phyloP scores from a whole-genome alignment of 2,329 filamentous ascomycete species.

The Sclerotinia borealis region DNA sequence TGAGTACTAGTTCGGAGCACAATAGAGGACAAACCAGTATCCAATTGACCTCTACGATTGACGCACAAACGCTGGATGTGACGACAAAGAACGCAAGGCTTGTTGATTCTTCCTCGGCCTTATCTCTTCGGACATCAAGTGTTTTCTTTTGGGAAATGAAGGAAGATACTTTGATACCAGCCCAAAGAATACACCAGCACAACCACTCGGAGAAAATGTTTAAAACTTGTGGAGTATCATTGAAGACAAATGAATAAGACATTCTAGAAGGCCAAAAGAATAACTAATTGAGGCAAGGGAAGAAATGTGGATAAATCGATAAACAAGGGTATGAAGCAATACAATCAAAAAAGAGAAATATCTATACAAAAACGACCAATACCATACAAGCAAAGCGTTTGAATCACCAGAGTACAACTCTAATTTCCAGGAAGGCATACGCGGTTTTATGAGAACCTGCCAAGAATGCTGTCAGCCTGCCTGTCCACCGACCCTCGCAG shows the following conservation, averaged over 20 bases:
- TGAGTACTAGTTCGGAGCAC: neutral
- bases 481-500: neutral
- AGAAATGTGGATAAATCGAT: neutral
- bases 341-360: neutral
- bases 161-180: constrained; percentile 8
- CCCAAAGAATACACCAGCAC: constrained; percentile 10
- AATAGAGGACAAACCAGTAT: constrained; percentile 6
- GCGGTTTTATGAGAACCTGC: constrained; percentile 4
- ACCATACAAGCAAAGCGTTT: neutral
- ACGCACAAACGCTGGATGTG: constrained; percentile 8
- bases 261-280: constrained; percentile 7
- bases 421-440: neutral
- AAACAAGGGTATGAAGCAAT: neutral
- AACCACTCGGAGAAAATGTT: constrained; percentile 8
- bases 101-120: neutral
- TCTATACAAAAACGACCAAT: neutral
- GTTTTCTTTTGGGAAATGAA: neutral
- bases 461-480: constrained; percentile 8
- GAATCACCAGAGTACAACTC: neutral
- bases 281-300: neutral
- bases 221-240: neutral
- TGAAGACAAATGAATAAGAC: neutral
- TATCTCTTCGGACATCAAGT: neutral
- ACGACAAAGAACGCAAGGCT: constrained; percentile 10
- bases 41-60: constrained; percentile 8